A percentile compares a stretch with the other conserved stretches of the same genome.
These are phyloP conservation scores for Schrenkiella parvula DNA, from an alignment of 345 rosid genomes.

Conservation along the genomic window DNA sequence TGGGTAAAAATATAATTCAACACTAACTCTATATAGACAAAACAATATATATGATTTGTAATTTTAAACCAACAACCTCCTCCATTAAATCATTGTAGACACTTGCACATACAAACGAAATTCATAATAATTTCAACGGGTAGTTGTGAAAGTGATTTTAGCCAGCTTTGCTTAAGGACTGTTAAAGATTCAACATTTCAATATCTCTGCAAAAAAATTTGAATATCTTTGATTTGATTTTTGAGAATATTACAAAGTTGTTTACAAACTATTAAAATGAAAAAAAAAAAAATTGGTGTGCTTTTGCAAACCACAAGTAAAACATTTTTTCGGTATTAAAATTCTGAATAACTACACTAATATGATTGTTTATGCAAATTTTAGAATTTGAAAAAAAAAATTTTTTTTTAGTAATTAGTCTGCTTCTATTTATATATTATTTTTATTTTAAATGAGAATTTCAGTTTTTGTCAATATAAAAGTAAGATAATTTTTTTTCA, in stretches of 20 bases:
- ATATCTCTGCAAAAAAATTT: background rate
- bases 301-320: background rate
- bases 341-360: background rate
- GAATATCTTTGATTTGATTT: background rate
- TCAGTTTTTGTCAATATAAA: background rate
- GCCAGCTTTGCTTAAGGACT: background rate
- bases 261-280: background rate
- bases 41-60: background rate
- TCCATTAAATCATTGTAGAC: background rate
- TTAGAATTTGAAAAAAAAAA: background rate
- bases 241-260: background rate
- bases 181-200: background rate
- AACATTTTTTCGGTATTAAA: background rate
- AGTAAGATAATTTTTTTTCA: background rate
- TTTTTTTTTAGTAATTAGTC: too few relatives aligned
- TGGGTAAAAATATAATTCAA: background rate
- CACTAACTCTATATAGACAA: background rate
- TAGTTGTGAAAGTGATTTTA: constrained; percentile 23
- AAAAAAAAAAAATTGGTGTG: background rate
- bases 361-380: background rate
- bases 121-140: constrained; percentile 8
- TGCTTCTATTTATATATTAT: background rate
- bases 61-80: constrained; percentile 2
- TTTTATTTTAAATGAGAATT: background rate
- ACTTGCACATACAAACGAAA: constrained; percentile 24